Evolutionary conservation across 768 basidiomycete genomes (phyloP), one percentile per base, ranked within the genome.

Genomic region (Collybia mongolica): DNA sequence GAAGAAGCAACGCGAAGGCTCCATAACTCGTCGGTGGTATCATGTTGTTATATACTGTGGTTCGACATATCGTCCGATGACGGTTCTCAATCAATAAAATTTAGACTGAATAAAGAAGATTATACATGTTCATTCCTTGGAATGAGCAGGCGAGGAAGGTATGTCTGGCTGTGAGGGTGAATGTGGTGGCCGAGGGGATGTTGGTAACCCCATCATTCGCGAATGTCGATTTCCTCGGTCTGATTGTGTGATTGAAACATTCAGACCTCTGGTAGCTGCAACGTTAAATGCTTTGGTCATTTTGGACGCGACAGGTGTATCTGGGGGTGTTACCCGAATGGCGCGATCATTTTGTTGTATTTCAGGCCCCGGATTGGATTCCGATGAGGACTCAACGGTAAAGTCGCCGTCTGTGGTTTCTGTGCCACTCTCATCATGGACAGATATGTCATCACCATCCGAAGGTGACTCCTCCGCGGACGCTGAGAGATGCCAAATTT

Each of bases 381-480:
- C 70, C 38, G 76, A 71, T 17, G 74, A 73, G 1, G 79, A 79
- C 48, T 81, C 80, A 20, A 69, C 62, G 36, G 75, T 76, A 17
- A 64, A 68, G 41, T 84, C 82, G 35, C 75, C 75, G 54, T 84
- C 88, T 19, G 81, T 81, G 15, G 81, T 81, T 57, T 91, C 90
- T 32, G 84, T 80, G 23, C 84, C 87, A 59, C 88, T 90, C 51
- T 88, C 89, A 44, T 88, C 88, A 37, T 82, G 79, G 19, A 81
- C 61, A 3, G 85, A 87, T 48, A 77, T 65, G 47, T 83, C 82
- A 44, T 91, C 91, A 32, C 79, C 81, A 44, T 89, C 89, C 4
- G 85, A 88, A 44, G 77, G 82, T 2, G 68, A 72, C 53, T 89
- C 90, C 47, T 88, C 84, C 40, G 77, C 64, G 50, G 77, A 58